Conservation (phyloP, 163 green algal species). For the Volvox carteri region DNA sequence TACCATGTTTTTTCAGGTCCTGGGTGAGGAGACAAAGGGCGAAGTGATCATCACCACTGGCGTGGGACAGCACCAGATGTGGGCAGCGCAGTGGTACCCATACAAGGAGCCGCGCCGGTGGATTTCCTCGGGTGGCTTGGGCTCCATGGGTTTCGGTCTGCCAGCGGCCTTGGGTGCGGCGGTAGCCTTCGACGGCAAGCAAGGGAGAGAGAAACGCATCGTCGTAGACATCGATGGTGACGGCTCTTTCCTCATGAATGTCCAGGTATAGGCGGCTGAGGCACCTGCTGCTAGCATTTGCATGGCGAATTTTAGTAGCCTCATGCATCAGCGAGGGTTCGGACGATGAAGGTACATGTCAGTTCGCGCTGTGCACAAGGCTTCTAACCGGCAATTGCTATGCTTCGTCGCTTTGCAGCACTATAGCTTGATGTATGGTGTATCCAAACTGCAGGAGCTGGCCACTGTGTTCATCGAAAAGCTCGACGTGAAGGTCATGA, state of each 20-base stretch:
- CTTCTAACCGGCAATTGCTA: too few species aligned
- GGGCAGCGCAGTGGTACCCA: constrained; percentile 93
- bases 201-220: constrained; percentile 80
- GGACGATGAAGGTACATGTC: too few species aligned
- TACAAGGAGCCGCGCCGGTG: constrained; percentile 80
- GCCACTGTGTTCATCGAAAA: constrained; percentile 94
- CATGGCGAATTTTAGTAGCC: too few species aligned
- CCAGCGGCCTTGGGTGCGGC: constrained; percentile 94
- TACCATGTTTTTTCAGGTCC: constrained; percentile 75
- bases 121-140: constrained; percentile 92
- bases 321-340: too few species aligned
- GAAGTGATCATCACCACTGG: constrained; percentile 98
- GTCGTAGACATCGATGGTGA: constrained; percentile 99
- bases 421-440: too few species aligned
- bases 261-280: constrained; percentile 77
- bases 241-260: constrained; percentile 99
- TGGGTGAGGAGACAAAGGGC: constrained; percentile 95
- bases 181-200: constrained; percentile 89
- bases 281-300: too few species aligned
- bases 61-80: constrained; percentile 99
- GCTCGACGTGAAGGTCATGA: constrained; percentile 96
- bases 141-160: constrained; percentile 99
- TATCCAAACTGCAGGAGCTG: constrained; percentile 95
- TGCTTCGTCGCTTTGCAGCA: too few species aligned
- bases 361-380: too few species aligned